Evolutionary conservation across 2,329 filamentous ascomycete species (phyloP).

Genomic region (Fusarium sp.): DNA sequence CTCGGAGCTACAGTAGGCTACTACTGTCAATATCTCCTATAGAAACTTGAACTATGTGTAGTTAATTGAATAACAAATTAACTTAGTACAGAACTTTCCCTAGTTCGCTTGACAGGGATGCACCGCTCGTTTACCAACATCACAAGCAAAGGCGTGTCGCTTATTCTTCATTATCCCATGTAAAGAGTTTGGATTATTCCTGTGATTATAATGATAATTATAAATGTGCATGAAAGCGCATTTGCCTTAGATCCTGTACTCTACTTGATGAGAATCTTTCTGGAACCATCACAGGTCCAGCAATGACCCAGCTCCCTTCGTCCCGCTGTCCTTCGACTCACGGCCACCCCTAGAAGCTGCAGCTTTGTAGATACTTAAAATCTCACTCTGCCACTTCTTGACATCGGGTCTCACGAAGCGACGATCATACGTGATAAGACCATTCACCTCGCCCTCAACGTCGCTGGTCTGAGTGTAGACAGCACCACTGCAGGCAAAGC

Average conservation of each 20-base stretch:
- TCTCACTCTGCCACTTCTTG: constrained; percentile 72
- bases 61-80: too few relatives aligned
- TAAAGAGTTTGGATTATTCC: too few relatives aligned
- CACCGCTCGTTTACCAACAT: too few relatives aligned
- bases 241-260: background rate
- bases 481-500: constrained; percentile 75
- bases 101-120: too few relatives aligned
- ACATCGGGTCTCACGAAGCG: constrained; percentile 70
- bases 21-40: too few relatives aligned
- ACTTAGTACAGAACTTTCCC: too few relatives aligned
- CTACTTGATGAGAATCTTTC: background rate
- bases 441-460: constrained; percentile 82
- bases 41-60: too few relatives aligned
- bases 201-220: too few relatives aligned
- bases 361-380: constrained; percentile 71
- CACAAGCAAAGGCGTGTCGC: too few relatives aligned
- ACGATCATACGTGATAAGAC: constrained; percentile 78
- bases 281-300: constrained; percentile 10
- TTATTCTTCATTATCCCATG: too few relatives aligned
- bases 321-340: background rate
- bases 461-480: constrained; percentile 83
- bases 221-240: too few relatives aligned
- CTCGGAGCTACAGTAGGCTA: too few relatives aligned
- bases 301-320: constrained; percentile 4
- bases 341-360: constrained; percentile 54